phyloP scores from a whole-genome alignment of 805 yeast genomes.

The Kazachstania kunashirensis region DNA sequence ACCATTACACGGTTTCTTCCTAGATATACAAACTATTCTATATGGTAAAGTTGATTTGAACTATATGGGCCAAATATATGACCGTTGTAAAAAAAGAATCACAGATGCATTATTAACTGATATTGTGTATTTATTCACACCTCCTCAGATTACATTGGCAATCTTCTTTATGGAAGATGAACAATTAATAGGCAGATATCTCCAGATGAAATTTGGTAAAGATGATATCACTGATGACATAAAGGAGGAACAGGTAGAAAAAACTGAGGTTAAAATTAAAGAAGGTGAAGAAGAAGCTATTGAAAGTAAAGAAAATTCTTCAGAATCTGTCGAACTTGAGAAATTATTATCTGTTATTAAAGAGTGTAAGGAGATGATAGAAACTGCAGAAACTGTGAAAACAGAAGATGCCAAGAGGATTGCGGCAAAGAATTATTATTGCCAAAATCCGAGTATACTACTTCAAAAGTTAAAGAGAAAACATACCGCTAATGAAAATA shows the following conservation, averaged over 20 bases:
- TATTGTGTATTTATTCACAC: constrained; percentile 68
- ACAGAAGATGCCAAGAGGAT: constrained; percentile 54
- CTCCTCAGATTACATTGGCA: constrained; percentile 92
- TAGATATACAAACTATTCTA: constrained; percentile 67
- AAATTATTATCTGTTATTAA: constrained; percentile 37
- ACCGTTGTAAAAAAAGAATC: constrained; percentile 54
- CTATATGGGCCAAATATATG: constrained; percentile 60
- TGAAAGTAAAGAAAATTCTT: constrained; percentile 10
- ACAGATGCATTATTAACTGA: constrained; percentile 69
- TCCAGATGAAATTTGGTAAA: constrained; percentile 48
- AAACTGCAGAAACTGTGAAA: constrained; percentile 36
- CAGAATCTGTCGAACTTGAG: constrained; percentile 30
- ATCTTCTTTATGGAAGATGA: constrained; percentile 63
- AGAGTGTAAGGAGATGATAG: constrained; percentile 40
- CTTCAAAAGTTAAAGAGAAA: constrained; percentile 45
- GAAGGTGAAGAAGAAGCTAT: constrained; percentile 31
- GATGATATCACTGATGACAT: constrained; percentile 10
- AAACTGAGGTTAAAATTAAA: constrained; percentile 5
- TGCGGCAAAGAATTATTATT: constrained; percentile 54
- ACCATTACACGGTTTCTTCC: constrained; percentile 88
- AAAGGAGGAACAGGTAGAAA: constrained; percentile 7
- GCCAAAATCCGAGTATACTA: constrained; percentile 48
- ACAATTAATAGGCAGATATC: constrained; percentile 53
- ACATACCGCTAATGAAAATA: constrained; percentile 9
- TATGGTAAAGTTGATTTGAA: constrained; percentile 39